Percentiles rank a stretch among this genome's conserved stretches.
phyloP scores from a whole-genome alignment of 805 yeast genomes.

The Metschnikowia kofuensis region DNA sequence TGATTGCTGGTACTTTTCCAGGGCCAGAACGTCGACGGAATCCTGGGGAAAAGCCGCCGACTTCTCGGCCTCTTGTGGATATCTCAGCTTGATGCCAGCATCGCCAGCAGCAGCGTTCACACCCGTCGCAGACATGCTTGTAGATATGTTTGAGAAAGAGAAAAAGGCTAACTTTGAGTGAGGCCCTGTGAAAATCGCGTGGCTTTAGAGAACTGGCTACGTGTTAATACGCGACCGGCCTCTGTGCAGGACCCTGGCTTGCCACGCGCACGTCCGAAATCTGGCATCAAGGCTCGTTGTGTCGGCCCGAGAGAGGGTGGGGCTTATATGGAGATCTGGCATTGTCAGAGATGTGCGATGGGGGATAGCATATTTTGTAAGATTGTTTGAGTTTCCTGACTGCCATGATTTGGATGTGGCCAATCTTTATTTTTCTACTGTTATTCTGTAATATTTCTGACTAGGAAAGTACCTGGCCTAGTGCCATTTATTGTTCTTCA shows the following conservation, averaged over 20 bases:
- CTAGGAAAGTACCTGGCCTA: too few relatives aligned
- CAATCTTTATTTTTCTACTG: too few relatives aligned
- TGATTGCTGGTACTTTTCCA: slow-evolving; percentile 16
- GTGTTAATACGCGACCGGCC: slow-evolving; percentile 3
- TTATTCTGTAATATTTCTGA: too few relatives aligned
- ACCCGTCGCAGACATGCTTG: slow-evolving; percentile 19
- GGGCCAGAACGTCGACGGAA: slow-evolving; percentile 13
- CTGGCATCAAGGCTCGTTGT: neutral
- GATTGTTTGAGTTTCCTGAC: too few relatives aligned
- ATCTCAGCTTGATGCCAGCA: slow-evolving; percentile 5
- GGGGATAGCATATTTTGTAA: too few relatives aligned
- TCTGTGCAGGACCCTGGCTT: neutral
- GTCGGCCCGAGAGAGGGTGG: too few relatives aligned
- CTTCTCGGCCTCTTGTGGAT: slow-evolving; percentile 2
- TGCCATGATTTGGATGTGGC: too few relatives aligned
- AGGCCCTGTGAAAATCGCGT: neutral
- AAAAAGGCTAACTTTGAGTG: neutral
- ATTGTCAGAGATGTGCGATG: neutral
- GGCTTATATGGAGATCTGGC: neutral
- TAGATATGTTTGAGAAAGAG: neutral
- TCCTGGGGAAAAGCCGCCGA: neutral
- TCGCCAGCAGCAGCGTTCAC: slow-evolving; percentile 7
- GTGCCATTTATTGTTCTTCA: too few relatives aligned
- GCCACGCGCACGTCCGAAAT: neutral
- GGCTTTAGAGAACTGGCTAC: slow-evolving; percentile 1